Evolutionary conservation across 2,329 filamentous ascomycete genomes (phyloP).

Genomic region (Aspergillus nomiae): DNA sequence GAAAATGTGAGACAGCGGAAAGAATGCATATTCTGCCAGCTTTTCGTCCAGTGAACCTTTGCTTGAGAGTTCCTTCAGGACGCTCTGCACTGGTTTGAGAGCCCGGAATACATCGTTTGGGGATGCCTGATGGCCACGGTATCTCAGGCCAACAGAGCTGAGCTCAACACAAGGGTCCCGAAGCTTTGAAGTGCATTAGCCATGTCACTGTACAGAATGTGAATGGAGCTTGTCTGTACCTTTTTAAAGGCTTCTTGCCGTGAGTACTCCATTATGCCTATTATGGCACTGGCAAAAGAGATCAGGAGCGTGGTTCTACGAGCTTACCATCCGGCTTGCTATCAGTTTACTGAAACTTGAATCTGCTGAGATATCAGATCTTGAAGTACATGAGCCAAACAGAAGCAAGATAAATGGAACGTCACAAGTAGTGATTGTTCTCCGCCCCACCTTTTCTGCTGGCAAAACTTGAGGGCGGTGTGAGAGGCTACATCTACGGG

Average conservation of each 20-base stretch:
- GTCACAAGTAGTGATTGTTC: background rate
- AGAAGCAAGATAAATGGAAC: background rate
- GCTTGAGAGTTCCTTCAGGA: conserved; percentile 42
- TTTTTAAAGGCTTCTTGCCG: conserved; percentile 46
- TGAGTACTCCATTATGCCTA: conserved; percentile 35
- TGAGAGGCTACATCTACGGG: background rate
- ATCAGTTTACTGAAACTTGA: too few relatives aligned
- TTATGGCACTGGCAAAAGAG: background rate
- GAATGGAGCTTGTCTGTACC: conserved; percentile 27
- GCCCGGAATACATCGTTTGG: conserved; percentile 51
- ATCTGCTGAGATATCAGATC: background rate
- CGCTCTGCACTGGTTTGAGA: conserved; percentile 47
- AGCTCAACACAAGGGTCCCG: conserved; percentile 62
- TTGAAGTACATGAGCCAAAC: background rate
- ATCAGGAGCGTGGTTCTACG: background rate
- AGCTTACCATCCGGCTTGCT: background rate
- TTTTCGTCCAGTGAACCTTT: conserved; percentile 68
- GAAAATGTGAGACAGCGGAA: conserved; percentile 85
- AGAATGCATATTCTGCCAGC: conserved; percentile 92
- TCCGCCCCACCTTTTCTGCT: background rate
- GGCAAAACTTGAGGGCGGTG: background rate
- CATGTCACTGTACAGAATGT: background rate
- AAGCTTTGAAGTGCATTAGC: conserved; percentile 45
- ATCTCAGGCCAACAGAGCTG: conserved; percentile 55
- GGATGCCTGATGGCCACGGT: conserved; percentile 50